A percentile compares a stretch with the other conserved stretches of the same genome.
Conservation (phyloP, 805 yeast species). For the Tetrapisispora namnaoensis region DNA sequence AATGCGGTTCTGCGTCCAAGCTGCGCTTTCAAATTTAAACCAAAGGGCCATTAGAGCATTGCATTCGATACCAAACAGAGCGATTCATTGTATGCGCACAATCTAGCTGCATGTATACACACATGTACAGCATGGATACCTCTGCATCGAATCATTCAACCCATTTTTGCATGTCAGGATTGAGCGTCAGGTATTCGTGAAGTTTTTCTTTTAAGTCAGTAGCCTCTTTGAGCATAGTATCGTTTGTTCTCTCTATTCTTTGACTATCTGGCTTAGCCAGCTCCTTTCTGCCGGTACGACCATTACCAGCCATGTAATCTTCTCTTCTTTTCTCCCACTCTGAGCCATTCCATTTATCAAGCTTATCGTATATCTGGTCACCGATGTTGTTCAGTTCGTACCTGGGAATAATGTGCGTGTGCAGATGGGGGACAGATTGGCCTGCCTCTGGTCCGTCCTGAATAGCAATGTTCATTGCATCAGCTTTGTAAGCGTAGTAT, state of each 20-base stretch:
- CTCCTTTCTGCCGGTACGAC: constrained; percentile 18
- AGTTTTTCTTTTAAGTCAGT: constrained; percentile 38
- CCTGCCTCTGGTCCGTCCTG: constrained; percentile 97
- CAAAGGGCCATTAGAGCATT: too few relatives aligned
- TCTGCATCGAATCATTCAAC: not conserved
- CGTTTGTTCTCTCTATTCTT: constrained; percentile 47
- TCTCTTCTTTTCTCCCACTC: constrained; percentile 27
- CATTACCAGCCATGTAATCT: constrained; percentile 17
- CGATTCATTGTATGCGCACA: too few relatives aligned
- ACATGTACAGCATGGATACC: too few relatives aligned
- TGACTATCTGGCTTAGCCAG: constrained; percentile 38
- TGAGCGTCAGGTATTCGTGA: constrained; percentile 7
- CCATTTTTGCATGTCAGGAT: constrained; percentile 8
- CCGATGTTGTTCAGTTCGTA: constrained; percentile 47
- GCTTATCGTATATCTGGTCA: constrained; percentile 59
- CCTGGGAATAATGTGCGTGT: constrained; percentile 89
- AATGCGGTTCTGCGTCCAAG: too few relatives aligned
- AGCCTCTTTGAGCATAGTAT: constrained; percentile 70
- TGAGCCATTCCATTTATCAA: constrained; percentile 47
- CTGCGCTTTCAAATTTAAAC: too few relatives aligned
- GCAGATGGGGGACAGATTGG: constrained; percentile 91
- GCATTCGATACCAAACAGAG: too few relatives aligned
- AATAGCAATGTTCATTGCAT: constrained; percentile 78
- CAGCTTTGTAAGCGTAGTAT: constrained; percentile 59
- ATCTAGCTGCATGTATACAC: too few relatives aligned